Conservation (phyloP, 345 rosid species). For the Citrus unshiu region DNA sequence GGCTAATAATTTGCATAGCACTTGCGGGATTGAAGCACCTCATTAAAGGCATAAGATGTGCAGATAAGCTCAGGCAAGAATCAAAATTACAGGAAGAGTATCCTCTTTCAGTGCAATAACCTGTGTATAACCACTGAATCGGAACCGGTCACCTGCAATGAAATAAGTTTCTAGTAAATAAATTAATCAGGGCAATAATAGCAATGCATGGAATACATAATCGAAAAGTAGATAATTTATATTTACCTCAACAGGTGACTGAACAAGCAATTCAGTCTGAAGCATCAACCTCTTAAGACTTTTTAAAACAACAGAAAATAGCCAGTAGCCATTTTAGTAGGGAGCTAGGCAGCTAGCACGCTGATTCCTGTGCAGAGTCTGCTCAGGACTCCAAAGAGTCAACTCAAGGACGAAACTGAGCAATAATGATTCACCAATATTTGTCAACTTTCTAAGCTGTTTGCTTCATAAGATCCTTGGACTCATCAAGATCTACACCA, state of each 20-base stretch:
- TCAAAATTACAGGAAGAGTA: not conserved
- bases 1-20: not conserved
- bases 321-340: no score
- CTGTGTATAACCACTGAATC: not conserved
- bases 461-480: not conserved
- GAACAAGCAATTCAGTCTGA: not conserved
- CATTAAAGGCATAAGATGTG: not conserved
- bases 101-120: not conserved
- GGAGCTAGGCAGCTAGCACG: no score
- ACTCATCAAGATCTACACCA: not conserved
- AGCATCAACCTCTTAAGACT: not conserved
- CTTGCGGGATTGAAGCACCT: not conserved
- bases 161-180: not conserved
- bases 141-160: not conserved
- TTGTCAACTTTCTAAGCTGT: not conserved
- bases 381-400: not conserved
- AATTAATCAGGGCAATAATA: not conserved
- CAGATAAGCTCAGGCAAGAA: not conserved
- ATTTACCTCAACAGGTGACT: not conserved
- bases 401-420: not conserved
- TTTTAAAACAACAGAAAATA: no score
- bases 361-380: not conserved
- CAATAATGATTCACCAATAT: not conserved
- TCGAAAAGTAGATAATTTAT: not conserved
- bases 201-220: not conserved